A percentile compares a stretch with the other conserved stretches of the same genome.
phyloP scores from a whole-genome alignment of 2,329 filamentous ascomycete genomes.

The Pseudogymnoascus destructans region DNA sequence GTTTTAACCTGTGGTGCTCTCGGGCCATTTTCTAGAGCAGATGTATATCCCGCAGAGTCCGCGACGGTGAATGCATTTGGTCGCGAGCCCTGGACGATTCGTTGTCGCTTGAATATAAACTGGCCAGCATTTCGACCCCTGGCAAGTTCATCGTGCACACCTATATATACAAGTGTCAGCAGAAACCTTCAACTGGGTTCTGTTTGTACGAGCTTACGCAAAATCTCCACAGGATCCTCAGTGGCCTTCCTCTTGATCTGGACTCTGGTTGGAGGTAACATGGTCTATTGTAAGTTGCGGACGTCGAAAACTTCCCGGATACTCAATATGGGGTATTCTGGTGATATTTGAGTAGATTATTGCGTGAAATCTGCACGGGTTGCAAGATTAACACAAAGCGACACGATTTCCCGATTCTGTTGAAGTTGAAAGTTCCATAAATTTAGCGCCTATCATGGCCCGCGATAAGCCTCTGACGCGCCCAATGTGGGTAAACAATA shows the following conservation, averaged over 20 bases:
- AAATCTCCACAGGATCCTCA: conserved; percentile 25
- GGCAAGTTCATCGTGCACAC: conserved; percentile 21
- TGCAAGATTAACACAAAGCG: neutral
- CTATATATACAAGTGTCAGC: conserved; percentile 14
- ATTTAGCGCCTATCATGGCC: conserved; percentile 4
- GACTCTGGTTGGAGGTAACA: conserved; percentile 22
- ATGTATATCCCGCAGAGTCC: neutral
- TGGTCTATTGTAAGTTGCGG: neutral
- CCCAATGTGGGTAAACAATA: neutral
- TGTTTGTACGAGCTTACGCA: conserved; percentile 20
- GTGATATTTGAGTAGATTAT: neutral
- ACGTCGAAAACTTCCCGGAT: neutral
- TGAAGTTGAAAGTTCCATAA: conserved; percentile 7
- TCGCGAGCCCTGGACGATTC: neutral
- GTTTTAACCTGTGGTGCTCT: conserved; percentile 1
- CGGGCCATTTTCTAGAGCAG: neutral
- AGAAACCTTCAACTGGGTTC: neutral
- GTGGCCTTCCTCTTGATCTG: conserved; percentile 25
- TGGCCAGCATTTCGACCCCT: conserved; percentile 19
- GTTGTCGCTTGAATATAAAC: conserved; percentile 24
- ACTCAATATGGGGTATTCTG: neutral
- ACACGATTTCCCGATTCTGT: neutral
- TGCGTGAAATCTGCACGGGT: neutral
- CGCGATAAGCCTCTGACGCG: conserved; percentile 8
- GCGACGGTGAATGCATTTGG: neutral